Percentiles rank a stretch among this genome's conserved stretches.
These are phyloP conservation scores for Microcyclosporella mali DNA, from an alignment of 2,329 filamentous ascomycete species.

Conservation along the genomic window DNA sequence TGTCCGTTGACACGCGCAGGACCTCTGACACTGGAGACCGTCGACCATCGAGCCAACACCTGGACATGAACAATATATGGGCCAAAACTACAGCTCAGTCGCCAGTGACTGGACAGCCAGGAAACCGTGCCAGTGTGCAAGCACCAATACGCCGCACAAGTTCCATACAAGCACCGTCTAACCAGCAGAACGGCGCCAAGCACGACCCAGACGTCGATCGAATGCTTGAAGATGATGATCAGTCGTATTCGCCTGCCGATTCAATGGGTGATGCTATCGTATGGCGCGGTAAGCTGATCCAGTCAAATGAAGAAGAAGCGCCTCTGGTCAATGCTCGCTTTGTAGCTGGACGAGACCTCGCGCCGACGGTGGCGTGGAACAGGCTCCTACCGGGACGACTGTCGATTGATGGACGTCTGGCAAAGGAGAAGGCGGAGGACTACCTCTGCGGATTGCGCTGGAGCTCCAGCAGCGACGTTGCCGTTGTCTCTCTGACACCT, in stretches of 20 bases:
- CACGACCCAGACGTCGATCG: conserved; percentile 87
- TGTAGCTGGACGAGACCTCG: conserved; percentile 76
- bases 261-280: conserved; percentile 60
- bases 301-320: conserved; percentile 25
- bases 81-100: conserved; percentile 64
- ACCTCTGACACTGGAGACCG: conserved; percentile 13
- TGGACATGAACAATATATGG: conserved; percentile 82
- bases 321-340: conserved; percentile 66
- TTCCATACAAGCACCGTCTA: conserved; percentile 19
- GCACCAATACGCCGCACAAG: conserved; percentile 39
- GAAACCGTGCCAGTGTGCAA: conserved; percentile 39
- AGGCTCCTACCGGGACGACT: conserved; percentile 66
- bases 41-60: conserved; percentile 41
- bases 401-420: conserved; percentile 71
- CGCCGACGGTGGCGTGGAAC: conserved; percentile 61
- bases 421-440: conserved; percentile 74
- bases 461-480: conserved; percentile 74
- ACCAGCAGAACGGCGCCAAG: conserved; percentile 49
- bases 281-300: conserved; percentile 65
- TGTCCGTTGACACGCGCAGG: conserved; percentile 17
- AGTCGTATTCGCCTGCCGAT: conserved; percentile 75
- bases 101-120: conserved; percentile 44
- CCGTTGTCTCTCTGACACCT: conserved; percentile 66
- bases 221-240: conserved; percentile 74
- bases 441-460: conserved; percentile 85